Percentiles rank a stretch among this genome's conserved stretches.
Evolutionary conservation across 352 stramenopile genomes (phyloP).

Genomic region (Phytophthora ohioensis): DNA sequence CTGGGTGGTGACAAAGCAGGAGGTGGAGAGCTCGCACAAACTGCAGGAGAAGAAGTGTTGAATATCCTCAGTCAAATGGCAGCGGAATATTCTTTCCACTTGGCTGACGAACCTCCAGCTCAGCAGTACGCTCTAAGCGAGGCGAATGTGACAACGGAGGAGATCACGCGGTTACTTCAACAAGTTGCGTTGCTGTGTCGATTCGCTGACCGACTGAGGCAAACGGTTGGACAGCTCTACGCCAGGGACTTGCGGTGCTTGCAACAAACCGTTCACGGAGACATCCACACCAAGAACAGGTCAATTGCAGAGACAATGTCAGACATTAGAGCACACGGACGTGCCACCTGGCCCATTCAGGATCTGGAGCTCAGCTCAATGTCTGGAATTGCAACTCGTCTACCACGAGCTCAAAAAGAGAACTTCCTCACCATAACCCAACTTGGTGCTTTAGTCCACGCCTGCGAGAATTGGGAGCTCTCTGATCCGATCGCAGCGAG

Average conservation of each 20-base stretch:
- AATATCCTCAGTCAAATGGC: constrained; percentile 47
- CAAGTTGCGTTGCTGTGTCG: constrained; percentile 42
- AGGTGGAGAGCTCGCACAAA: constrained; percentile 24
- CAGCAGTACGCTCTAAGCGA: constrained; percentile 41
- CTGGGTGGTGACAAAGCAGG: constrained; percentile 30
- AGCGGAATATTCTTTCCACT: constrained; percentile 44
- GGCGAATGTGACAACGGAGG: constrained; percentile 30
- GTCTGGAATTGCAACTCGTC: constrained; percentile 12
- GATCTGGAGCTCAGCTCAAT: constrained; percentile 4
- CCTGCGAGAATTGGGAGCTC: constrained; percentile 27
- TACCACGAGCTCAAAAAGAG: constrained; percentile 24
- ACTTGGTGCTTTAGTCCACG: constrained; percentile 23
- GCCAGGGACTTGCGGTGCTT: constrained; percentile 32
- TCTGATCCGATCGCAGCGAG: constrained; percentile 18
- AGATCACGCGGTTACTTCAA: constrained; percentile 42
- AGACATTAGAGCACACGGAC: constrained; percentile 18
- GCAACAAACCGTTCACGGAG: constrained; percentile 34
- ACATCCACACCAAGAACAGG: constrained; percentile 47
- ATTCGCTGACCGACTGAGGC: constrained; percentile 45
- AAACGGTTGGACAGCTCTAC: constrained; percentile 36
- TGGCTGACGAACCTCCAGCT: constrained; percentile 18
- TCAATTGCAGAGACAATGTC: constrained; percentile 37
- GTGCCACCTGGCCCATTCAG: constrained; percentile 33
- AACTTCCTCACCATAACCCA: constrained; percentile 41
- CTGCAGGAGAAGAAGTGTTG: constrained; percentile 46